These are phyloP conservation scores for Apiotrichum gracile DNA, from an alignment of 1,284 basidiomycete genomes.

Conservation along the genomic window DNA sequence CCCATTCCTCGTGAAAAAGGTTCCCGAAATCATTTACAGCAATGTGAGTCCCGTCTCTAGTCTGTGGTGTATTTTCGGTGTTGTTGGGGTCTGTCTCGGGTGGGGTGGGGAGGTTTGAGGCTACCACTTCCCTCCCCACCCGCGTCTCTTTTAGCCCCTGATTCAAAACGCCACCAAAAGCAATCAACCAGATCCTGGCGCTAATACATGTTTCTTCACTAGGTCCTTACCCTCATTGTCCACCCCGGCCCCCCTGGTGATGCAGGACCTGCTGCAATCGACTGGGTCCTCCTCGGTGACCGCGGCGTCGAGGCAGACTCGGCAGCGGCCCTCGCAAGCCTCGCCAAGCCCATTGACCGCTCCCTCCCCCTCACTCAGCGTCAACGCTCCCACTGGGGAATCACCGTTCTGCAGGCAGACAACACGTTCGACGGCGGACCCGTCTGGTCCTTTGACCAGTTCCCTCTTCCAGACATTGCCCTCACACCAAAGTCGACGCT, in stretches of 20 bases:
- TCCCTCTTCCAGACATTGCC: slow-evolving; percentile 38
- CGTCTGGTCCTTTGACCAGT: slow-evolving; percentile 51
- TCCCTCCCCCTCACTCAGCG: slow-evolving; percentile 13
- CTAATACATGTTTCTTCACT: slow-evolving; percentile 6
- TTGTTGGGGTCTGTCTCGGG: too few species aligned
- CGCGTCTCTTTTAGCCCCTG: too few species aligned
- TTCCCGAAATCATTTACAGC: slow-evolving; percentile 46
- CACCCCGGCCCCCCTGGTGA: slow-evolving; percentile 52
- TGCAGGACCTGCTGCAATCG: slow-evolving; percentile 50
- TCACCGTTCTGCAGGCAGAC: slow-evolving; percentile 49
- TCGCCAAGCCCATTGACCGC: slow-evolving; percentile 24
- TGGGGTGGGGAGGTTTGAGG: too few species aligned
- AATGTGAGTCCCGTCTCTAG: slow-evolving; percentile 24
- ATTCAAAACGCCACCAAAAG: too few species aligned
- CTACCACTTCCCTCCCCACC: too few species aligned
- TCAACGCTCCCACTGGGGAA: slow-evolving; percentile 47
- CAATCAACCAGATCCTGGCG: not conserved
- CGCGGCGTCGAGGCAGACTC: slow-evolving; percentile 38
- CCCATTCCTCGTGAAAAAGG: slow-evolving; percentile 49
- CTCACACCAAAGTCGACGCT: slow-evolving; percentile 46
- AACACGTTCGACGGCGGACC: slow-evolving; percentile 50
- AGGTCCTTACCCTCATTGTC: slow-evolving; percentile 49
- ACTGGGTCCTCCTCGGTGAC: slow-evolving; percentile 50
- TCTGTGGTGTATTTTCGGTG: too few species aligned
- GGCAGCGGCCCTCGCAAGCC: slow-evolving; percentile 31